A percentile compares a stretch with the other conserved stretches of the same genome.
Evolutionary conservation across 768 basidiomycete genomes (phyloP).

Genomic region (Mycena kentingensis): DNA sequence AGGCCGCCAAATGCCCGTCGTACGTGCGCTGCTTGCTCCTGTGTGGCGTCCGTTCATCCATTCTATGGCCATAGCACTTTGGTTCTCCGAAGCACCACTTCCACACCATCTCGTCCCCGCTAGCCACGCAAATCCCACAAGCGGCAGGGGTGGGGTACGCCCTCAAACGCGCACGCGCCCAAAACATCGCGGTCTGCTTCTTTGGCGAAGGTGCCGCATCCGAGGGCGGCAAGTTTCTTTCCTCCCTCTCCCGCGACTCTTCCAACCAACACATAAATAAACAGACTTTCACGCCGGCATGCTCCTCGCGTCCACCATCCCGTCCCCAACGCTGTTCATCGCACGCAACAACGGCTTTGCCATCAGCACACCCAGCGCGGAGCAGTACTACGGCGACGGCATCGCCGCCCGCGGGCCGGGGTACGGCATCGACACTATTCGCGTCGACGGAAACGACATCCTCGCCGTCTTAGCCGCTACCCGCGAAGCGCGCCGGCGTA

Average conservation of each 20-base stretch:
- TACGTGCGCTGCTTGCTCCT: conserved; percentile 35
- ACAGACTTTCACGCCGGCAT: conserved; percentile 91
- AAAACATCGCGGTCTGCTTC: conserved; percentile 82
- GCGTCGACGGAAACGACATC: conserved; percentile 93
- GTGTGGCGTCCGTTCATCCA: conserved; percentile 8
- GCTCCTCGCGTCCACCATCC: conserved; percentile 74
- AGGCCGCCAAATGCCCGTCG: conserved; percentile 93
- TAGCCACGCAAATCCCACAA: conserved; percentile 94
- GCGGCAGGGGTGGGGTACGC: conserved; percentile 93
- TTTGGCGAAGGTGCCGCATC: conserved; percentile 95
- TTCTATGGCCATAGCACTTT: conserved; percentile 61
- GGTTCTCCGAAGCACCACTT: conserved; percentile 84
- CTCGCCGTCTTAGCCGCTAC: conserved; percentile 80
- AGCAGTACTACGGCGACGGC: conserved; percentile 92
- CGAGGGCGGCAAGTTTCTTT: conserved; percentile 63
- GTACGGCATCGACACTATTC: conserved; percentile 88
- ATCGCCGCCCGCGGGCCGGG: conserved; percentile 90
- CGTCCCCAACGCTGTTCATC: conserved; percentile 73
- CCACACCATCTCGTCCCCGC: conserved; percentile 90
- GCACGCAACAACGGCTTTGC: conserved; percentile 90
- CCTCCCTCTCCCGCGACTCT: neutral
- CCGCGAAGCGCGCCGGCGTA: conserved; percentile 68
- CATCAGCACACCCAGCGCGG: conserved; percentile 87
- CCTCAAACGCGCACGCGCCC: conserved; percentile 71
- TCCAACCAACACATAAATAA: neutral